Percentiles rank a stretch among this genome's conserved stretches.
These are phyloP conservation scores for Thamnidium elegans DNA, from an alignment of 192 early-diverging fungal genomes.

Conservation along the genomic window DNA sequence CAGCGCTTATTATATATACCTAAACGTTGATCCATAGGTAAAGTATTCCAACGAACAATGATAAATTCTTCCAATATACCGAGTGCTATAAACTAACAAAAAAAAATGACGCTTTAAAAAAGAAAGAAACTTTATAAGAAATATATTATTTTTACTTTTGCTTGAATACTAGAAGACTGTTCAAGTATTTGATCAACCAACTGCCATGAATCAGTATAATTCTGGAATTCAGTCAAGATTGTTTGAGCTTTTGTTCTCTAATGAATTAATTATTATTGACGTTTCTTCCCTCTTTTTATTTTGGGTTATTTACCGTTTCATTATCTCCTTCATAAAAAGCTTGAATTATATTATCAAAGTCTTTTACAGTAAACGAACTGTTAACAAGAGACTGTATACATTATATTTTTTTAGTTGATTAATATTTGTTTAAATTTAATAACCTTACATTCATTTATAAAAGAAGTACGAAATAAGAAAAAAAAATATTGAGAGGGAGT, in stretches of 20 bases:
- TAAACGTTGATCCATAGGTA: constrained; percentile 22
- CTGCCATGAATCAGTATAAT: constrained; percentile 24
- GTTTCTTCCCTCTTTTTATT: not conserved
- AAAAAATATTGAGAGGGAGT: not conserved
- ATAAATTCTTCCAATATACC: constrained; percentile 27
- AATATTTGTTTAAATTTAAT: not conserved
- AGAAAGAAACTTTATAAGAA: not conserved
- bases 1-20: not conserved
- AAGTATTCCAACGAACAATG: constrained; percentile 22
- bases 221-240: constrained; percentile 22
- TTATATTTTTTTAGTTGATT: not conserved
- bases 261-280: not conserved
- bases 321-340: constrained; percentile 26
- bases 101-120: not conserved
- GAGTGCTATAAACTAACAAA: constrained; percentile 27
- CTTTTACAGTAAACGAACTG: constrained; percentile 10
- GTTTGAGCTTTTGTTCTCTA: constrained; percentile 19
- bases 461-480: not conserved
- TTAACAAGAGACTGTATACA: constrained; percentile 7
- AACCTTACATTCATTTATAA: not conserved
- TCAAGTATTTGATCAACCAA: constrained; percentile 21
- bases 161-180: constrained; percentile 13
- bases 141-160: constrained; percentile 18
- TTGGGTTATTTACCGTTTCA: constrained; percentile 1
- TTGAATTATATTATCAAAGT: constrained; percentile 19